Conservation (phyloP, 192 early-diverging fungal species). For the Mortierella hygrophila region DNA sequence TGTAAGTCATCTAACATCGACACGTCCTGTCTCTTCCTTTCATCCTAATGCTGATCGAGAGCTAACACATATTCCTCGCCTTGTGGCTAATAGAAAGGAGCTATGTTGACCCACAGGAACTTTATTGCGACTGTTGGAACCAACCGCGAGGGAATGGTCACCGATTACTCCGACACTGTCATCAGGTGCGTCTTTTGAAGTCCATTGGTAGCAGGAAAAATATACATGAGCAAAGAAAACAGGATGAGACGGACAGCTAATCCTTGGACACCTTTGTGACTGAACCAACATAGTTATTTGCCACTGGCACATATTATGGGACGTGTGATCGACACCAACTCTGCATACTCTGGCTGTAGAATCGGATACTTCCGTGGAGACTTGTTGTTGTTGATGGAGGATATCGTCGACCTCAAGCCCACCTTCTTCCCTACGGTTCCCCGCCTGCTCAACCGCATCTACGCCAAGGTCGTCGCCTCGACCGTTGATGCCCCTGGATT, state of each 20-base stretch:
- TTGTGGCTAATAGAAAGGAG: slow-evolving; percentile 56
- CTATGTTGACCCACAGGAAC: slow-evolving; percentile 86
- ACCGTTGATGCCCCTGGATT: slow-evolving; percentile 71
- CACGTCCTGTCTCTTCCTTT: not conserved
- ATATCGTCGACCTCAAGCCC: slow-evolving; percentile 80
- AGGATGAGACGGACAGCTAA: not conserved
- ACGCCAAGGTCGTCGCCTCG: slow-evolving; percentile 61
- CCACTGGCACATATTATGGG: slow-evolving; percentile 77
- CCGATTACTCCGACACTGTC: slow-evolving; percentile 2
- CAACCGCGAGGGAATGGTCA: not conserved
- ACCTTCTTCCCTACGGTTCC: slow-evolving; percentile 89
- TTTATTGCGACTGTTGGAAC: slow-evolving; percentile 64
- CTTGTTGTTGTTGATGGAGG: slow-evolving; percentile 79
- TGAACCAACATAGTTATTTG: slow-evolving; percentile 82
- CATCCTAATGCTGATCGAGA: not conserved
- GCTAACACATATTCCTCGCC: not conserved
- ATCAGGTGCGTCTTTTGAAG: slow-evolving; percentile 17
- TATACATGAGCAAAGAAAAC: not conserved
- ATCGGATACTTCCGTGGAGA: slow-evolving; percentile 63
- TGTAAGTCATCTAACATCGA: slow-evolving; percentile 41
- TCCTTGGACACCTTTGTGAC: not conserved
- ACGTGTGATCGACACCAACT: slow-evolving; percentile 13
- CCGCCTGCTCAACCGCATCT: slow-evolving; percentile 89
- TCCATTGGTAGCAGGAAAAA: not conserved
- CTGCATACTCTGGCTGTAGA: slow-evolving; percentile 15